phyloP scores from a whole-genome alignment of 1,284 basidiomycete genomes.

The Termitomyces sp. region DNA sequence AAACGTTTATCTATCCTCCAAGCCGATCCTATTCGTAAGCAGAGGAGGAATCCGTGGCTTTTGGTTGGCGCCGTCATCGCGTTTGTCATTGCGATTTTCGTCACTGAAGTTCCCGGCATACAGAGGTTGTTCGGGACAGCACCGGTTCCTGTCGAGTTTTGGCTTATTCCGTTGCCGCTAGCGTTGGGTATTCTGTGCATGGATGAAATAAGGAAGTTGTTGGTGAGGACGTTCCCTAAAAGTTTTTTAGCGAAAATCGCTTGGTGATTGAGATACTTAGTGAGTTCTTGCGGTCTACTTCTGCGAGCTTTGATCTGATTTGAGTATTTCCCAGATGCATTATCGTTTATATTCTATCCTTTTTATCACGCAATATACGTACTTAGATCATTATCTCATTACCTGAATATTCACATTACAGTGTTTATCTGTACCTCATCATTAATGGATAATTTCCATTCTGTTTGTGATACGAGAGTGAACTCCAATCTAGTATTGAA shows the following conservation, averaged over 20 bases:
- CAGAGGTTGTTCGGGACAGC: constrained; percentile 16
- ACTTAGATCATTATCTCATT: not conserved
- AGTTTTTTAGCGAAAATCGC: constrained; percentile 14
- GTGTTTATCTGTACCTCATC: not conserved
- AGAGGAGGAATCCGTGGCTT: constrained; percentile 16
- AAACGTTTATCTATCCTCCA: constrained; percentile 18
- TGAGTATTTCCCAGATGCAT: not conserved
- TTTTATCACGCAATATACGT: not conserved
- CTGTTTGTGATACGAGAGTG: not conserved
- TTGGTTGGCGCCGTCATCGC: constrained; percentile 11
- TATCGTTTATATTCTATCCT: not conserved
- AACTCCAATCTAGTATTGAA: not conserved
- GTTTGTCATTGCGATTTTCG: constrained; percentile 15
- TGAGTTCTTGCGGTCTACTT: not conserved
- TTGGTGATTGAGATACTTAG: constrained; percentile 11
- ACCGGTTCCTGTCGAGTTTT: constrained; percentile 16
- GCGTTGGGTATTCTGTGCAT: constrained; percentile 13
- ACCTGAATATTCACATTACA: not conserved
- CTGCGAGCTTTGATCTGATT: not conserved
- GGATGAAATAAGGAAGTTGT: constrained; percentile 18
- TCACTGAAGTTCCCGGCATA: constrained; percentile 16
- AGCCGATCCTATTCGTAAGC: constrained; percentile 15
- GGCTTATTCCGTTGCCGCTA: constrained; percentile 16
- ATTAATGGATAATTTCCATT: not conserved
- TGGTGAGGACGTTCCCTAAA: constrained; percentile 17